phyloP scores from a whole-genome alignment of 441 rosid species.

The Jatropha multifida region DNA sequence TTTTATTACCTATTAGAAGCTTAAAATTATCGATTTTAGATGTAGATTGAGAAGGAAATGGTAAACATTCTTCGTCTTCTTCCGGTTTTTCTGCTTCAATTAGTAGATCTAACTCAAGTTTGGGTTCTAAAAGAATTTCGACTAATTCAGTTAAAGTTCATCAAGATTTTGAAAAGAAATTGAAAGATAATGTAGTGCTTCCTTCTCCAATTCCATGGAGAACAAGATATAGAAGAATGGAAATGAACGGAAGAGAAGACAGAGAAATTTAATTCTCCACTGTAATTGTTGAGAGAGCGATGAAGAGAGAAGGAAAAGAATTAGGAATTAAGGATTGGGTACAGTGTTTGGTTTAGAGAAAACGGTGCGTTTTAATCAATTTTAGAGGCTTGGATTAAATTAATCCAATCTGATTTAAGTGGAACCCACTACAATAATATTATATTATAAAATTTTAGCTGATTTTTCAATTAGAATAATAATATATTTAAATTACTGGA shows the following conservation, averaged over 20 bases:
- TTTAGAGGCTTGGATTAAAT: too few species aligned
- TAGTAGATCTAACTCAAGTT: constrained; percentile 39
- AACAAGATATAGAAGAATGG: constrained; percentile 72
- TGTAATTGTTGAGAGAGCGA: neutral
- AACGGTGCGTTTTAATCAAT: too few species aligned
- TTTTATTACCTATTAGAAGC: constrained; percentile 85
- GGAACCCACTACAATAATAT: too few species aligned
- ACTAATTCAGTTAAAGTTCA: constrained; percentile 31
- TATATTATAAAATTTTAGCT: too few species aligned
- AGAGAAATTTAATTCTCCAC: constrained; percentile 31
- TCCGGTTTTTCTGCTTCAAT: constrained; percentile 20
- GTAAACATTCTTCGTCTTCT: constrained; percentile 27
- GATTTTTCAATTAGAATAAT: too few species aligned
- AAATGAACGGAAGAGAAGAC: constrained; percentile 47
- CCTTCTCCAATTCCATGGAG: constrained; percentile 98
- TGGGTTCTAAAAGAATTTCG: constrained; percentile 45
- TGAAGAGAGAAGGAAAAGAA: too few species aligned
- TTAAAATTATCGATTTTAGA: constrained; percentile 51
- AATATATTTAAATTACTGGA: too few species aligned
- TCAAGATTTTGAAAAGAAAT: constrained; percentile 31
- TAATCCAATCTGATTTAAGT: too few species aligned
- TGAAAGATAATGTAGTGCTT: constrained; percentile 53
- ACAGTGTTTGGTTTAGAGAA: too few species aligned
- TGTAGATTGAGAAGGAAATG: constrained; percentile 21
- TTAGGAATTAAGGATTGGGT: too few species aligned